phyloP scores from a whole-genome alignment of 202 grass and related monocot species.

The Brachypodium distachyon region DNA sequence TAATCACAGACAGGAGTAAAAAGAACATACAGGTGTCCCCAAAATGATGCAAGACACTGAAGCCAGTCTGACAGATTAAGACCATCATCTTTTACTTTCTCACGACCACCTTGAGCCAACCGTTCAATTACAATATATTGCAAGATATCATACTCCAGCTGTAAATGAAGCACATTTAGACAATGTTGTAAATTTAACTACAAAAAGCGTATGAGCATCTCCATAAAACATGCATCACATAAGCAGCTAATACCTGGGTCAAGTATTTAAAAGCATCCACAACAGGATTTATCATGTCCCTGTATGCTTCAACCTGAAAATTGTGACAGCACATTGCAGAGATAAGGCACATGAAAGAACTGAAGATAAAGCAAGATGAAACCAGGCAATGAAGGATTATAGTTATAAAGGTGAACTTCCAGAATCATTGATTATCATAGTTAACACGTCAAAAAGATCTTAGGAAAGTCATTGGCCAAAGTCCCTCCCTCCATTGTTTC shows the following conservation, averaged over 20 bases:
- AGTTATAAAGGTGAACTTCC: background rate
- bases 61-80: slow-evolving; percentile 99
- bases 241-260: slow-evolving; percentile 59
- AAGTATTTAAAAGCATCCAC: slow-evolving; percentile 99
- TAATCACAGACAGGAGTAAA: slow-evolving; percentile 6
- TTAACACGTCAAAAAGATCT: background rate
- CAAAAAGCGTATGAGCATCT: background rate
- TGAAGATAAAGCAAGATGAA: background rate
- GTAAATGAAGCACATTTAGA: slow-evolving; percentile 31
- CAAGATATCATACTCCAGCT: slow-evolving; percentile 98
- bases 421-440: background rate
- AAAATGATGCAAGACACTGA: slow-evolving; percentile 98
- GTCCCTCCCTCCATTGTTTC: background rate
- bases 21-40: slow-evolving; percentile 86
- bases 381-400: background rate
- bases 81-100: slow-evolving; percentile 96
- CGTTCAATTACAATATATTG: slow-evolving; percentile 99
- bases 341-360: background rate
- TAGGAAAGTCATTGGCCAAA: background rate
- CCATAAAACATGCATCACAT: slow-evolving; percentile 9
- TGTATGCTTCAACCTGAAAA: slow-evolving; percentile 95
- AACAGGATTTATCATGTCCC: slow-evolving; percentile 97
- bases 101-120: slow-evolving; percentile 85
- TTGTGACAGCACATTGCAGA: slow-evolving; percentile 19
- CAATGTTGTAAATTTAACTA: background rate